A percentile compares a stretch with the other conserved stretches of the same genome.
Conservation (phyloP, 2,329 filamentous ascomycete species). For the Cladosporium phlei region DNA sequence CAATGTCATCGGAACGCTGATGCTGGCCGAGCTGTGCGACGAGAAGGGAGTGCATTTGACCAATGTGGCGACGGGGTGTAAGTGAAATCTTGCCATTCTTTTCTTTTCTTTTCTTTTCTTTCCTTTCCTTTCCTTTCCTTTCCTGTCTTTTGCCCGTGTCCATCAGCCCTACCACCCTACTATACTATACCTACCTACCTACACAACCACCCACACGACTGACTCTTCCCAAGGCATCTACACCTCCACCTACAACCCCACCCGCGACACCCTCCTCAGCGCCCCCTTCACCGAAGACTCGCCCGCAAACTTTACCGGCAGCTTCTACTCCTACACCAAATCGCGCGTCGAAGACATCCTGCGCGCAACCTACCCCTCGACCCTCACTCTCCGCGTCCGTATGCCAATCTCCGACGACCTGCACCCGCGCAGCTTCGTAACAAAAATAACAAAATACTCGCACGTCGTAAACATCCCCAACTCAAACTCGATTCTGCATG, state of each 20-base stretch:
- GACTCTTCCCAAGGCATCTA: too few relatives aligned
- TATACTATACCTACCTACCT: too few relatives aligned
- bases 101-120: too few relatives aligned
- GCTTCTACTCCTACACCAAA: constrained; percentile 66
- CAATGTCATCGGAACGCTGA: constrained; percentile 62
- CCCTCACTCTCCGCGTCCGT: constrained; percentile 60
- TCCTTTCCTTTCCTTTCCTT: too few relatives aligned
- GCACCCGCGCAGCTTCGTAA: constrained; percentile 63
- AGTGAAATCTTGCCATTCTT: constrained; percentile 2
- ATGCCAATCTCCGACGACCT: constrained; percentile 67
- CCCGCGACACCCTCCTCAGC: constrained; percentile 56
- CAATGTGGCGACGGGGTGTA: constrained; percentile 63
- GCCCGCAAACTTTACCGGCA: constrained; percentile 59
- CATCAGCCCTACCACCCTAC: too few relatives aligned
- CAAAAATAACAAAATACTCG: constrained; percentile 63
- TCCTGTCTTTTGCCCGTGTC: too few relatives aligned
- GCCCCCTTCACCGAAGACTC: constrained; percentile 59
- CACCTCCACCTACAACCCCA: constrained; percentile 26
- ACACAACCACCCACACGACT: neutral
- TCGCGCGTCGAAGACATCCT: constrained; percentile 61
- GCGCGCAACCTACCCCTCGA: constrained; percentile 58
- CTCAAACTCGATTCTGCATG: constrained; percentile 62
- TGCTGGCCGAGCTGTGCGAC: constrained; percentile 58
- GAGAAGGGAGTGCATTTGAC: constrained; percentile 58
- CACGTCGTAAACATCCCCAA: constrained; percentile 64